These are phyloP conservation scores for Astragalus membranaceus DNA, from an alignment of 306 rosid species.

Conservation along the genomic window DNA sequence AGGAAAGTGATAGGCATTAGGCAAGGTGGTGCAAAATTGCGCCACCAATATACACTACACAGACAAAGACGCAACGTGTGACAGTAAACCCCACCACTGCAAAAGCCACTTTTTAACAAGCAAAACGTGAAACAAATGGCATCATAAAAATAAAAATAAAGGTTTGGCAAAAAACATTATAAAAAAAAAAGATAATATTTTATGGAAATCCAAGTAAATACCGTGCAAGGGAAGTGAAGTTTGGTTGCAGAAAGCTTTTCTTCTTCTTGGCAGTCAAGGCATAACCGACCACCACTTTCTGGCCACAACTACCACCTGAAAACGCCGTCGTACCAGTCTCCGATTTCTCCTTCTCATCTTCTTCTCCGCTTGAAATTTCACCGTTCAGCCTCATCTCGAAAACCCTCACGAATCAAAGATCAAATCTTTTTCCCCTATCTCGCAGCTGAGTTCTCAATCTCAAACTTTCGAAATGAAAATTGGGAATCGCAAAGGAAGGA, in stretches of 20 bases:
- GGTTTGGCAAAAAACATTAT: too few species aligned
- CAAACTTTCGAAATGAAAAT: background rate
- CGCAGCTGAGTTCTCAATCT: background rate
- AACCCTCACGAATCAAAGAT: constrained; percentile 15
- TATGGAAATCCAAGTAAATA: background rate
- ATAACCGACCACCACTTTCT: constrained; percentile 39
- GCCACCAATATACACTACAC: constrained; percentile 20
- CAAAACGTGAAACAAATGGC: constrained; percentile 3
- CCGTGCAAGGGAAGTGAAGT: constrained; percentile 35
- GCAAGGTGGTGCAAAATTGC: constrained; percentile 18
- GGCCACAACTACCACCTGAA: background rate
- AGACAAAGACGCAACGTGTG: constrained; percentile 18
- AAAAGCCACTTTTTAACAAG: constrained; percentile 8
- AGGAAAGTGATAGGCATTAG: constrained; percentile 27
- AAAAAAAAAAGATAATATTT: too few species aligned
- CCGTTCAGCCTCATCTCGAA: constrained; percentile 33
- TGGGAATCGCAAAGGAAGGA: background rate
- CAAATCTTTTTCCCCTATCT: background rate
- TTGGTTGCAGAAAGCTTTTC: constrained; percentile 38
- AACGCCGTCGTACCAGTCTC: constrained; percentile 16
- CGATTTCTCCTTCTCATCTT: constrained; percentile 16
- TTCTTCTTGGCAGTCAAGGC: constrained; percentile 48
- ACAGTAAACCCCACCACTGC: constrained; percentile 21
- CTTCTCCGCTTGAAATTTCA: constrained; percentile 26
- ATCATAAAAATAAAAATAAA: background rate